phyloP scores from a whole-genome alignment of 306 rosid genomes.

The Dalbergia cultrata region DNA sequence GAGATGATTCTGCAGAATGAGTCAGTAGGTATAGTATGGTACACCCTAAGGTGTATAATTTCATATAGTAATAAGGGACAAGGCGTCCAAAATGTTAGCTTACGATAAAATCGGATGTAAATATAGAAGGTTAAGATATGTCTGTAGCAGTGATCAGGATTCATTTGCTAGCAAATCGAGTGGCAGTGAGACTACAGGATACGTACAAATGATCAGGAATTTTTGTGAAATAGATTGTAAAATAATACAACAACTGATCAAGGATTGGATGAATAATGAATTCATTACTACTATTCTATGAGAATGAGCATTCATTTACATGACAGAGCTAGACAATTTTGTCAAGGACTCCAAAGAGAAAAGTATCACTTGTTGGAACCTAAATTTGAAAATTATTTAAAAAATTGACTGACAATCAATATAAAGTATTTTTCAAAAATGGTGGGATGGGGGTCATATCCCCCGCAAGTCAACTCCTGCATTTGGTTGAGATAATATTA shows the following conservation, averaged over 20 bases:
- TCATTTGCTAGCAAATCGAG: conserved; percentile 6
- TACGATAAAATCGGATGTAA: conserved; percentile 28
- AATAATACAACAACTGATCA: conserved; percentile 5
- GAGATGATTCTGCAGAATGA: conserved; percentile 65
- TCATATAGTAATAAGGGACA: conserved; percentile 37
- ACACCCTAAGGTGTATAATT: conserved; percentile 33
- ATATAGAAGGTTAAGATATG: conserved; percentile 27
- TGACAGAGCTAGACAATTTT: not conserved
- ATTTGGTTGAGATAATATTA: too few relatives aligned
- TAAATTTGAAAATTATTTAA: too few relatives aligned
- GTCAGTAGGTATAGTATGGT: conserved; percentile 37
- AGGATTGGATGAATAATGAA: not conserved
- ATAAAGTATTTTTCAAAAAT: too few relatives aligned
- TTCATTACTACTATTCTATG: conserved; percentile 9
- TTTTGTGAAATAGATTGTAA: conserved; percentile 32
- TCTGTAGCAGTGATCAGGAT: conserved; percentile 19
- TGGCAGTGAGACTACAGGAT: conserved; percentile 15
- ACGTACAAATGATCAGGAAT: conserved; percentile 32
- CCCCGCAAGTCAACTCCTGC: too few relatives aligned
- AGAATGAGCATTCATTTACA: conserved; percentile 13
- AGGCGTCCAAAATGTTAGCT: conserved; percentile 33
- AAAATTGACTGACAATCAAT: too few relatives aligned
- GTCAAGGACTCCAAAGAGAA: not conserved
- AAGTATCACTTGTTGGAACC: not conserved
- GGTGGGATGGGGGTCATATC: too few relatives aligned